These are phyloP conservation scores for Ilyonectria sp. DNA, from an alignment of 2,329 filamentous ascomycete species.

Conservation along the genomic window DNA sequence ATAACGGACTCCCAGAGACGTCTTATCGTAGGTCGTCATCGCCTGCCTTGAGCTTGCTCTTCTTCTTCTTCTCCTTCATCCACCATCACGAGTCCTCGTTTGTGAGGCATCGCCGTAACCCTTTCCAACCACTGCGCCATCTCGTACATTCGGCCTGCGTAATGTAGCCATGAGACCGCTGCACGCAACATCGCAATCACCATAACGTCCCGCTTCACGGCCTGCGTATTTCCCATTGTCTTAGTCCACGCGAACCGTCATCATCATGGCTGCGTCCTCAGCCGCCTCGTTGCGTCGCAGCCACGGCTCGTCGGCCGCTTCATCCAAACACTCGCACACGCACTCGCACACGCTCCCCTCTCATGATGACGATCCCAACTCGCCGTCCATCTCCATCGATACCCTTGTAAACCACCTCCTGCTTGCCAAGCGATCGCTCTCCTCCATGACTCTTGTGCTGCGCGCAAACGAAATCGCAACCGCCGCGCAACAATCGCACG, in stretches of 20 bases:
- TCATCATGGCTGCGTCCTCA: constrained; percentile 55
- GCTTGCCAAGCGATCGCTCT: constrained; percentile 88
- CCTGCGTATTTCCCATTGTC: neutral
- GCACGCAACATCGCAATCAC: constrained; percentile 11
- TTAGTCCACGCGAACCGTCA: neutral
- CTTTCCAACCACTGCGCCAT: neutral
- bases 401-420: constrained; percentile 88
- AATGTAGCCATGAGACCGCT: constrained; percentile 43
- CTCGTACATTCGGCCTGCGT: constrained; percentile 23
- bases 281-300: constrained; percentile 55
- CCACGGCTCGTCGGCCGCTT: constrained; percentile 54
- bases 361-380: constrained; percentile 36
- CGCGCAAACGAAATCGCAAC: constrained; percentile 90
- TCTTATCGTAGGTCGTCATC: constrained; percentile 30
- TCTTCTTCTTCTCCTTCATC: constrained; percentile 25
- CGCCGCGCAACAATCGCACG: constrained; percentile 80
- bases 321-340: constrained; percentile 51
- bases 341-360: constrained; percentile 38
- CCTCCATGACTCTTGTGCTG: constrained; percentile 85
- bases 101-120: neutral
- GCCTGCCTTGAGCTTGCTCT: constrained; percentile 21
- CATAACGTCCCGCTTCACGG: constrained; percentile 3
- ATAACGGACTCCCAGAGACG: constrained; percentile 26
- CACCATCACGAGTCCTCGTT: constrained; percentile 5
- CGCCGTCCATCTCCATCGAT: constrained; percentile 69